A percentile compares a stretch with the other conserved stretches of the same genome.
phyloP scores from a whole-genome alignment of 371 early-diverging fungal species.

The Thermomucor indicae-seudaticae region DNA sequence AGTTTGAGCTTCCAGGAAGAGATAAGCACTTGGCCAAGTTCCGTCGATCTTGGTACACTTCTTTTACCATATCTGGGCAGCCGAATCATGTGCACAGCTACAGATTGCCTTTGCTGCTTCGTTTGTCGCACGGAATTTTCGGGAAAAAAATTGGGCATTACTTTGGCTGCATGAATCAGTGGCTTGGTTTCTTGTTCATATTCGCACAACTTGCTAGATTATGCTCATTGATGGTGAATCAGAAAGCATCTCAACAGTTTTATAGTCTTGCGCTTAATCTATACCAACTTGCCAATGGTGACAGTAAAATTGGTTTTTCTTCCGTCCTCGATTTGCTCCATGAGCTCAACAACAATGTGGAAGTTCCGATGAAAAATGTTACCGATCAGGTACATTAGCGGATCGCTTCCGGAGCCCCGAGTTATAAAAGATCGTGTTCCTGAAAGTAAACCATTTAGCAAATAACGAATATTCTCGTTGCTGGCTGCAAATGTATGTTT shows the following conservation, averaged over 20 bases:
- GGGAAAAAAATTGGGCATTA: too few relatives aligned
- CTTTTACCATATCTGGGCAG: too few relatives aligned
- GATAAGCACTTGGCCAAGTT: too few relatives aligned
- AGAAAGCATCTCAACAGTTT: constrained; percentile 5
- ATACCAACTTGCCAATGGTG: not conserved
- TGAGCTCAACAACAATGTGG: constrained; percentile 4
- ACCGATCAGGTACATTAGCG: constrained; percentile 10
- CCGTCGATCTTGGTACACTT: too few relatives aligned
- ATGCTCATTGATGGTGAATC: constrained; percentile 4
- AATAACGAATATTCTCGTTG: constrained; percentile 37
- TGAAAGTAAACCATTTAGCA: too few relatives aligned
- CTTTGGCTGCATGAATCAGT: too few relatives aligned
- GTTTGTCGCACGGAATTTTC: too few relatives aligned
- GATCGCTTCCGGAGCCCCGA: not conserved
- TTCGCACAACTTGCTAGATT: too few relatives aligned
- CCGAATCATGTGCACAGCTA: too few relatives aligned
- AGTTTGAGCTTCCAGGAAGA: too few relatives aligned
- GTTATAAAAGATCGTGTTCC: not conserved
- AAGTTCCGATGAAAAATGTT: constrained; percentile 9
- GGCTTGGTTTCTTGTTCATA: too few relatives aligned
- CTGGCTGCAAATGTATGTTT: constrained; percentile 32
- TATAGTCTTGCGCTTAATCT: constrained; percentile 6
- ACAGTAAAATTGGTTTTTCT: not conserved
- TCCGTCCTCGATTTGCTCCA: constrained; percentile 1
- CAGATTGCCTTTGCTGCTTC: too few relatives aligned